Percentiles rank a stretch among this genome's conserved stretches.
phyloP scores from a whole-genome alignment of 768 basidiomycete genomes.

The Serendipita sp. region DNA sequence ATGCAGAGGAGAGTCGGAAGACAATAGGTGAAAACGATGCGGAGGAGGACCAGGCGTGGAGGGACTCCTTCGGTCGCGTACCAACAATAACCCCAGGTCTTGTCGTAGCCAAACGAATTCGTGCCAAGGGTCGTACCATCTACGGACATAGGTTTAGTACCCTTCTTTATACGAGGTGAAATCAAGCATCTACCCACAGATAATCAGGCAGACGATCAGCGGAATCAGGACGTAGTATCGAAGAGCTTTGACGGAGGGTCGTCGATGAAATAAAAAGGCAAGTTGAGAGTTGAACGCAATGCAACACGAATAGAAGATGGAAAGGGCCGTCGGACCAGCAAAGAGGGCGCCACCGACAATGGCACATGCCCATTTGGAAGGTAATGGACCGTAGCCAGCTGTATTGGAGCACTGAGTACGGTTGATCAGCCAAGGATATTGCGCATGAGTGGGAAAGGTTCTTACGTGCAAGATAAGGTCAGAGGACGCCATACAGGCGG shows the following conservation, averaged over 20 bases:
- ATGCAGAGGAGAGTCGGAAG: conserved; percentile 3
- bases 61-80: not conserved
- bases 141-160: not conserved
- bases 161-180: not conserved
- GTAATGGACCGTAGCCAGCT: not conserved
- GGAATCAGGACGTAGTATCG: not conserved
- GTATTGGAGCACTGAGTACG: not conserved
- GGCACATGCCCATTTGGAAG: not conserved
- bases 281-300: conserved; percentile 7
- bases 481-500: conserved; percentile 1
- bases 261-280: not conserved
- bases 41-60: not conserved
- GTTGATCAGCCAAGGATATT: not conserved
- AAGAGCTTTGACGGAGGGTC: not conserved
- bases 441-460: not conserved
- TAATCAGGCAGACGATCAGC: not conserved
- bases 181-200: not conserved
- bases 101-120: not conserved
- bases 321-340: not conserved
- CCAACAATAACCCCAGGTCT: conserved; percentile 5
- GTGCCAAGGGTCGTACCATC: not conserved
- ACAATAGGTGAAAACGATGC: not conserved
- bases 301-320: conserved; percentile 2
- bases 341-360: not conserved
- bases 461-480: not conserved